Evolutionary conservation across 2,329 filamentous ascomycete genomes (phyloP).

Genomic region (Ascochyta clinopodiicola): DNA sequence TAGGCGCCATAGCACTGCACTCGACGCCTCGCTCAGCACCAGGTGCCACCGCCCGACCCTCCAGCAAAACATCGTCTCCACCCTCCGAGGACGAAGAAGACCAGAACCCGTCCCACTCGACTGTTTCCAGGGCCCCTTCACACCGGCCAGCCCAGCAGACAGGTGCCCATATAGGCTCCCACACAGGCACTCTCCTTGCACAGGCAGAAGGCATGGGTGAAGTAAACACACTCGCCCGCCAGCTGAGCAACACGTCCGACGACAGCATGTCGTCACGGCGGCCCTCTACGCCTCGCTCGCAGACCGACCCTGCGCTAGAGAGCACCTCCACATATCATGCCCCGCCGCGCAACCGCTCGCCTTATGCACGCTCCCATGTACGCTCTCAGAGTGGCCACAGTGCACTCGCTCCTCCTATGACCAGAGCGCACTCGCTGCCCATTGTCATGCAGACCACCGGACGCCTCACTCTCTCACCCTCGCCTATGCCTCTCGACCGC

Average conservation of each 20-base stretch:
- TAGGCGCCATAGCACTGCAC: conserved; percentile 29
- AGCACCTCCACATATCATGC: conserved; percentile 36
- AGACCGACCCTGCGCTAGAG: conserved; percentile 47
- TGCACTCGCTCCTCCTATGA: conserved; percentile 55
- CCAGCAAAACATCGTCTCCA: conserved; percentile 9
- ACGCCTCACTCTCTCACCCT: conserved; percentile 45
- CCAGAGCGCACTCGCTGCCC: conserved; percentile 56
- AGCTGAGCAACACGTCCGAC: conserved; percentile 34
- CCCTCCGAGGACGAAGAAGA: conserved; percentile 1
- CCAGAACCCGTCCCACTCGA: conserved; percentile 6
- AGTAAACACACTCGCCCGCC: conserved; percentile 27
- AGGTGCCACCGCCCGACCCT: conserved; percentile 12
- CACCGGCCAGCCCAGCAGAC: conserved; percentile 1
- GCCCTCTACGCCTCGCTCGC: conserved; percentile 46
- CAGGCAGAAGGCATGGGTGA: conserved; percentile 31
- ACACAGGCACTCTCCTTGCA: conserved; percentile 8
- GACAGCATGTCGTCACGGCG: conserved; percentile 31
- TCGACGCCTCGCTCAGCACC: conserved; percentile 16
- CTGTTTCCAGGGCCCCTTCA: conserved; percentile 1
- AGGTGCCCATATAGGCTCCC: conserved; percentile 2
- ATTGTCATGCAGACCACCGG: conserved; percentile 47
- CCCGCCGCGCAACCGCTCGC: conserved; percentile 54
- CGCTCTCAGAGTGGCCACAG: conserved; percentile 54
- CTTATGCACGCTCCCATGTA: conserved; percentile 55
- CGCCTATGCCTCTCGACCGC: conserved; percentile 36